Evolutionary conservation across 768 basidiomycete species (phyloP), one percentile per base, ranked within the genome.

Genomic region (Phanerochaete sordida): DNA sequence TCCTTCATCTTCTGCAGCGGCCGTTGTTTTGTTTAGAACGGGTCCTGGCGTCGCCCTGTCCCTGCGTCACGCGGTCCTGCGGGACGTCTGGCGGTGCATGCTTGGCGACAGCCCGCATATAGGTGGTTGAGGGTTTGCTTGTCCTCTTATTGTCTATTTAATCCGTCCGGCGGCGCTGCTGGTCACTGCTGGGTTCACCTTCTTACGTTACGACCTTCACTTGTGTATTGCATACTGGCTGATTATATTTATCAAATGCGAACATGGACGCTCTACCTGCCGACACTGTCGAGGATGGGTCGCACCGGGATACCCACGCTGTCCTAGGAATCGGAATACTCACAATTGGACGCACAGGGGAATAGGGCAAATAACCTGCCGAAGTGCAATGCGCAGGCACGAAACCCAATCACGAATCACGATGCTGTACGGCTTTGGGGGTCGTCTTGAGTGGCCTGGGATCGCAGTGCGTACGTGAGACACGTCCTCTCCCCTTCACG

Each of bases 81-180:
- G 27, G 24, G 47, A 48, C 24, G 13, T 9, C 5, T 26, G 47
- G 13, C 6, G 24, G 39, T 43, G 39, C 11, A 43, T 43, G 8
- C 8, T 43, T 11, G 39, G 39, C 8, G 39, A 51, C 16, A 31
- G 30, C 50, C 16, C 1, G 19, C 53, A 43, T 23, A 54, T 23
- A 54, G 35, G 35, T 33, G 35, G 53, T 35, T 43, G 53, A 43
- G 53, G 54, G 44, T 57, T 56, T 57, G 33, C 45, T 16, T 56
- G 39, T 24, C 19, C 39, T 19, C 28, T 57, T 54, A 54, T 54
- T 54, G 53, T 54, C 53, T 54, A 54, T 54, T 54, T 54, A 54
- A 54, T 54, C n/a, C 39, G 37, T 39, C 37, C 53, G 51, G 30
- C 27, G 24, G 54, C 56, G 30, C 44, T 57, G 56, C 56, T 46